Evolutionary conservation across 805 yeast genomes (phyloP), one percentile per base, ranked within the genome.

Genomic region (Maudiozyma barnettii): DNA sequence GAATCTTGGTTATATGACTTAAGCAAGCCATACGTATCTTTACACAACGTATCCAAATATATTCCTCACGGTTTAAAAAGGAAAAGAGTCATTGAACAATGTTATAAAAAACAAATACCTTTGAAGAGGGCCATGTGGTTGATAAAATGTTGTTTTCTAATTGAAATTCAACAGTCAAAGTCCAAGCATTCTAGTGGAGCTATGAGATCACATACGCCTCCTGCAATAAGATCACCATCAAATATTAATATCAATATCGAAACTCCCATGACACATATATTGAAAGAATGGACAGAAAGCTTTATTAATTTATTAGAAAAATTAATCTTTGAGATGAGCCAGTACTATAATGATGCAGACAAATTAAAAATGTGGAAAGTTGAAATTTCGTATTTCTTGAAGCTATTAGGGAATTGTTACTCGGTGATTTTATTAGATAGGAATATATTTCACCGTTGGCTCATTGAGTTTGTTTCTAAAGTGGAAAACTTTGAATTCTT

Each of bases 51-150:
- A 4, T 76, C 93, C 2, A 73, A 85, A 46, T 85, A 89, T 18
- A 76, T 91, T 7, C 98, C 99, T 0, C 96, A 91, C 61, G 97
- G 97, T 0, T 77, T 90, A 20, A 72, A 90, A 53, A 84, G 86
- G 60, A 78, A 79, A 53, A 73, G 75, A 1, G 69, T 91, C 18
- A 61, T 91, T 3, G 96, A 89, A 52, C 85, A 82, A 50, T 75
- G 95, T 52, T 75, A 83, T 50, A 58, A 68, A 21, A 81, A 82
- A 57, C 67, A 69, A 31, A 81, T 91, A 0, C 96, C 98, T 0
- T 68, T 84, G 1, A 61, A 76, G n/a, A 70, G 97, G 50, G 95
- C 96, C 0, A 64, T 91, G 2, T 91, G 99, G 99, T 75, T 93
- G 50, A 84, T 91, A 3, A 79, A 86, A 52, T 87, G 96, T 63